A percentile compares a stretch with the other conserved stretches of the same genome.
phyloP scores from a whole-genome alignment of 2,329 filamentous ascomycete genomes.

The Xylaria sp. region DNA sequence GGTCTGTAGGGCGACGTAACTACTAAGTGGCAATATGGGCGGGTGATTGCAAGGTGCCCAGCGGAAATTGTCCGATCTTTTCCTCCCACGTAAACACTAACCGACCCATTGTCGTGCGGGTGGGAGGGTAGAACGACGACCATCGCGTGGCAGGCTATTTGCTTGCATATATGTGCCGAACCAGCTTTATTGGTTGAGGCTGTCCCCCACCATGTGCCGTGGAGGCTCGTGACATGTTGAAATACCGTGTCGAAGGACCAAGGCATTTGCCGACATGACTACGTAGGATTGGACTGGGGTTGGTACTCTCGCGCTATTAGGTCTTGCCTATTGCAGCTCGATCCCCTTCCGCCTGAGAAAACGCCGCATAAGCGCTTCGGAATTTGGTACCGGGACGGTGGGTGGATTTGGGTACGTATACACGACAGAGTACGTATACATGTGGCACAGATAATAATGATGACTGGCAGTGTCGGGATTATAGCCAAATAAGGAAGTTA shows the following conservation, averaged over 20 bases:
- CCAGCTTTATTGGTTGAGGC: conserved; percentile 2
- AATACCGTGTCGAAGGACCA: conserved; percentile 15
- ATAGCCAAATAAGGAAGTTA: conserved; percentile 22
- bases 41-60: background rate
- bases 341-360: conserved; percentile 3
- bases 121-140: background rate
- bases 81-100: background rate
- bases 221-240: conserved; percentile 18
- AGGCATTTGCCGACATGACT: conserved; percentile 27
- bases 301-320: background rate
- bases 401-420: conserved; percentile 20
- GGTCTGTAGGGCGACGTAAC: background rate
- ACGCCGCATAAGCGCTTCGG: conserved; percentile 18
- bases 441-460: conserved; percentile 18
- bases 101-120: conserved; percentile 7
- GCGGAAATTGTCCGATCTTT: conserved; percentile 10
- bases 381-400: conserved; percentile 25
- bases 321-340: conserved; percentile 11
- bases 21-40: conserved; percentile 4
- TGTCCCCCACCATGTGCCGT: conserved; percentile 1
- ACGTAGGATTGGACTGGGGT: conserved; percentile 17
- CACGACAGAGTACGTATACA: background rate
- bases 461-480: conserved; percentile 22
- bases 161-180: conserved; percentile 10
- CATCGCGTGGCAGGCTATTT: conserved; percentile 18